Evolutionary conservation across 352 stramenopile species (phyloP).

Genomic region (Blastocystis sp.): DNA sequence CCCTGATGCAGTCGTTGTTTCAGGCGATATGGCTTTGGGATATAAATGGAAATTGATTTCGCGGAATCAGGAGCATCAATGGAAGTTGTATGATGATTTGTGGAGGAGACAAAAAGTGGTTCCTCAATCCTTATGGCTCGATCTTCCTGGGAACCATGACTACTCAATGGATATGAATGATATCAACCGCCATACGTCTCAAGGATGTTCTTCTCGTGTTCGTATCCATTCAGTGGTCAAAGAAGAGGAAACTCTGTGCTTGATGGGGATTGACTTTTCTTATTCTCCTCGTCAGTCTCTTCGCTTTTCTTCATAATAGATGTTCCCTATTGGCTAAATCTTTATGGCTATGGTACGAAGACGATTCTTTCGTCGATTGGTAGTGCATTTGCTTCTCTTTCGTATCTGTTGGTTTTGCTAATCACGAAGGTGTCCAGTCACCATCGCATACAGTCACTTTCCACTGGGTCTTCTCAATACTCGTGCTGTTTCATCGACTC

Average conservation of each 20-base stretch:
- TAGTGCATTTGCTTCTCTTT: not conserved
- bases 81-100: not conserved
- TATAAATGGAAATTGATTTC: not conserved
- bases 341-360: not conserved
- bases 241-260: not conserved
- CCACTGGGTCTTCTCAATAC: not conserved
- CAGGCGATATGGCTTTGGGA: not conserved
- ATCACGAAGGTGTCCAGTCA: not conserved
- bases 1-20: not conserved
- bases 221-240: not conserved
- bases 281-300: not conserved
- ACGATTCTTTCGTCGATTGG: not conserved
- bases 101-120: not conserved
- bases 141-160: not conserved
- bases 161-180: not conserved
- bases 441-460: not conserved
- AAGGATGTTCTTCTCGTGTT: not conserved
- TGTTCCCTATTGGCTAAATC: not conserved
- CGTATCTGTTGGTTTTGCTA: not conserved
- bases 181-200: not conserved
- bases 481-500: not conserved
- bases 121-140: not conserved
- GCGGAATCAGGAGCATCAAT: not conserved
- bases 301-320: not conserved
- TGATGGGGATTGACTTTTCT: not conserved